Evolutionary conservation across 306 rosid species (phyloP).

Genomic region (Corylus americana): DNA sequence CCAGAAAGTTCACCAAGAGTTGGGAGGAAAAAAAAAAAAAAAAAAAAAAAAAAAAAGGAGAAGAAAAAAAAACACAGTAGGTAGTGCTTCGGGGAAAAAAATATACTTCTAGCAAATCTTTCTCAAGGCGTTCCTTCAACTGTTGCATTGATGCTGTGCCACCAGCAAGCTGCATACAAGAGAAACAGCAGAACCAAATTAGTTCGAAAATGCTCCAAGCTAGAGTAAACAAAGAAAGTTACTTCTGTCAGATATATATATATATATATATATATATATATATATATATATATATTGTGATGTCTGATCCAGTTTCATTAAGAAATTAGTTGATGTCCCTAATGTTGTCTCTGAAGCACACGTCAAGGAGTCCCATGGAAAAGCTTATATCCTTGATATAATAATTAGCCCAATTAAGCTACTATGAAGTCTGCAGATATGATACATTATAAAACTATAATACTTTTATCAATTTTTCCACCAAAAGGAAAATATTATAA

Average conservation of each 20-base stretch:
- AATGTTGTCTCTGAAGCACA: background rate
- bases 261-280: no score
- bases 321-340: background rate
- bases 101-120: conserved; percentile 89
- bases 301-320: background rate
- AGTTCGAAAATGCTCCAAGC: conserved; percentile 10
- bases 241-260: conserved; percentile 8
- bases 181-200: conserved; percentile 22
- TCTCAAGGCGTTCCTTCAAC: conserved; percentile 94
- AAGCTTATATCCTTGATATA: background rate
- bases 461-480: background rate
- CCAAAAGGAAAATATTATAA: background rate
- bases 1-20: background rate
- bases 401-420: background rate
- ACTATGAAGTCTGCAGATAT: conserved; percentile 2
- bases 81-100: background rate
- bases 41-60: background rate
- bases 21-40: background rate
- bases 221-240: background rate
- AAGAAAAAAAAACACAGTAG: background rate
- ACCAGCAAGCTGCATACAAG: conserved; percentile 80
- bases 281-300: background rate
- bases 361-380: background rate
- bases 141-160: conserved; percentile 99
- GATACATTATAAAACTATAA: background rate